A percentile compares a stretch with the other conserved stretches of the same genome.
Evolutionary conservation across 2,329 filamentous ascomycete species (phyloP).

Genomic region (Scedosporium minutisporum): DNA sequence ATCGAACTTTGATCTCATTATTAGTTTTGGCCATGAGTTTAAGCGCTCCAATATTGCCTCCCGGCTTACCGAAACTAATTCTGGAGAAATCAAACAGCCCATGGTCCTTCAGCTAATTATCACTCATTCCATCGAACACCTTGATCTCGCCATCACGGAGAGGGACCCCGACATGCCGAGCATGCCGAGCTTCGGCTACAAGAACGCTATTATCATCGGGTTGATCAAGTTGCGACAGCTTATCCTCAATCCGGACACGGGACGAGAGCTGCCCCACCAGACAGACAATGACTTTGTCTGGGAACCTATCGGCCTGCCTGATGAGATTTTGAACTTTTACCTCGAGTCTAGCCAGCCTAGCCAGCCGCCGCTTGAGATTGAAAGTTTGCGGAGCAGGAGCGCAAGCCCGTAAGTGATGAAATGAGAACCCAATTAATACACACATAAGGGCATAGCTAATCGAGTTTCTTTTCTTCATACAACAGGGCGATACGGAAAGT

Average conservation of each 20-base stretch:
- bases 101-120: slow-evolving; percentile 40
- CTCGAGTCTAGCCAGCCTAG: slow-evolving; percentile 25
- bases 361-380: slow-evolving; percentile 1
- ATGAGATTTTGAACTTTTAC: slow-evolving; percentile 39
- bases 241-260: slow-evolving; percentile 29
- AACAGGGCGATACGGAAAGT: slow-evolving; percentile 4
- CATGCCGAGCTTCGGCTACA: slow-evolving; percentile 30
- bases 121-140: slow-evolving; percentile 45
- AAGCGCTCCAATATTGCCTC: slow-evolving; percentile 22
- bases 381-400: slow-evolving; percentile 26
- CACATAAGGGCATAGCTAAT: background rate
- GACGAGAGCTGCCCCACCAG: slow-evolving; percentile 32
- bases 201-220: slow-evolving; percentile 31
- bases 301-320: slow-evolving; percentile 37
- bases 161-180: slow-evolving; percentile 5
- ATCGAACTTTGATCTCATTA: slow-evolving; percentile 36
- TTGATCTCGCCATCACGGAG: slow-evolving; percentile 29
- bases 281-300: slow-evolving; percentile 35
- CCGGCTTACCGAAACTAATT: slow-evolving; percentile 9
- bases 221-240: slow-evolving; percentile 26
- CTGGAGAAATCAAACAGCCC: slow-evolving; percentile 20
- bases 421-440: background rate
- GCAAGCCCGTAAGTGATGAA: slow-evolving; percentile 32
- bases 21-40: slow-evolving; percentile 45
- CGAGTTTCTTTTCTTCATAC: background rate